These are phyloP conservation scores for Boletus mariae DNA, from an alignment of 1,284 basidiomycete genomes.

Conservation along the genomic window DNA sequence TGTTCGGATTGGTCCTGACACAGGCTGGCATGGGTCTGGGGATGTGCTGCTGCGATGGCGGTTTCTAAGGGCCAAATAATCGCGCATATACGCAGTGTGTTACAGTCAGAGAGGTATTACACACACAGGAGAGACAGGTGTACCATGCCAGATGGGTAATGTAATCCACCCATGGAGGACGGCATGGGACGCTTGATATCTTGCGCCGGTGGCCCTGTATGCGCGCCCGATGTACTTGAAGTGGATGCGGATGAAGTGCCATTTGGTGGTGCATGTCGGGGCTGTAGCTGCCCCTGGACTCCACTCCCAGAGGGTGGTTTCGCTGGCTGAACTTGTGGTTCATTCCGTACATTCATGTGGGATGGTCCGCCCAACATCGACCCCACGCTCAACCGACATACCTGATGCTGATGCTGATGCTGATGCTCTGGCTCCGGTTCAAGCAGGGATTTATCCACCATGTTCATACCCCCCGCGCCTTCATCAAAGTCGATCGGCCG, in stretches of 20 bases:
- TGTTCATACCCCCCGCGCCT: slow-evolving; percentile 14
- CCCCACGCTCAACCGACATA: slow-evolving; percentile 1
- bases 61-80: slow-evolving; percentile 4
- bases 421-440: neutral
- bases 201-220: neutral
- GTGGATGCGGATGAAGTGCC: slow-evolving; percentile 6
- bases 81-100: slow-evolving; percentile 5
- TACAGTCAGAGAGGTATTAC: neutral
- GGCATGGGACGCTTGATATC: slow-evolving; percentile 28
- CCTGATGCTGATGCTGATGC: slow-evolving; percentile 1
- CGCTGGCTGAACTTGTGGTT: slow-evolving; percentile 1
- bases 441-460: slow-evolving; percentile 8
- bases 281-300: neutral
- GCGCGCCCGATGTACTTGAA: slow-evolving; percentile 6
- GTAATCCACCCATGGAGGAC: slow-evolving; percentile 50
- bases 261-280: slow-evolving; percentile 5
- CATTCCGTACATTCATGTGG: neutral
- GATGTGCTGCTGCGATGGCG: neutral
- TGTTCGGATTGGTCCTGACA: neutral
- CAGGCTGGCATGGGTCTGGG: slow-evolving; percentile 6
- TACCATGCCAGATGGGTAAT: slow-evolving; percentile 49
- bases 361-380: neutral
- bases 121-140: neutral
- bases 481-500: slow-evolving; percentile 51
- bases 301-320: neutral